Evolutionary conservation across 129 eudicot genomes (phyloP).

Genomic region (Artemisia annua): DNA sequence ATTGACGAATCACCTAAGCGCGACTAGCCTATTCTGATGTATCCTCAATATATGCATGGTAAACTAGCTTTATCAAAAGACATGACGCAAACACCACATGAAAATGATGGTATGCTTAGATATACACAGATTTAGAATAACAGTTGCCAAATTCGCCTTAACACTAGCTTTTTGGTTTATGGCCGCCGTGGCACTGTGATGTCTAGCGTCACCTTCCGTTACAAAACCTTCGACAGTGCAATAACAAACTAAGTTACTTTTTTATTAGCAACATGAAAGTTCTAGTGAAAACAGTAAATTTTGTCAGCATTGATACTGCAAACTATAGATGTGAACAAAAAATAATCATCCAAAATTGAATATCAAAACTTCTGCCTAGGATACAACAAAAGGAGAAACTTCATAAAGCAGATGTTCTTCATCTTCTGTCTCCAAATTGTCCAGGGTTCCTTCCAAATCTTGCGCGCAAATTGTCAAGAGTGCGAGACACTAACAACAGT

Average conservation of each 20-base stretch:
- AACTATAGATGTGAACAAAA: neutral
- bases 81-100: too few relatives aligned
- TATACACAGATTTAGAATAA: too few relatives aligned
- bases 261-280: slow-evolving; percentile 25
- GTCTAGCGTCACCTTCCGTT: neutral
- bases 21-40: too few relatives aligned
- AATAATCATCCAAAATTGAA: neutral
- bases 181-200: too few relatives aligned
- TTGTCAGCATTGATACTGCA: slow-evolving; percentile 20
- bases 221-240: neutral
- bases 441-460: slow-evolving; percentile 41
- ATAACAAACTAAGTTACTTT: neutral
- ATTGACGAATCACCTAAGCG: too few relatives aligned
- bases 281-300: slow-evolving; percentile 5
- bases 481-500: slow-evolving; percentile 43
- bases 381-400: slow-evolving; percentile 30
- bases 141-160: too few relatives aligned
- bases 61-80: too few relatives aligned
- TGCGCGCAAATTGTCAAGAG: slow-evolving; percentile 47
- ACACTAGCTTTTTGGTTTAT: neutral
- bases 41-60: too few relatives aligned
- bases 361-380: slow-evolving; percentile 22
- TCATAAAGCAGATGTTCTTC: slow-evolving; percentile 12
- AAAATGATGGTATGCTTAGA: too few relatives aligned
- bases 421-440: slow-evolving; percentile 40